Evolutionary conservation across 2,329 filamentous ascomycete genomes (phyloP).

Genomic region (Calycina herbarum): DNA sequence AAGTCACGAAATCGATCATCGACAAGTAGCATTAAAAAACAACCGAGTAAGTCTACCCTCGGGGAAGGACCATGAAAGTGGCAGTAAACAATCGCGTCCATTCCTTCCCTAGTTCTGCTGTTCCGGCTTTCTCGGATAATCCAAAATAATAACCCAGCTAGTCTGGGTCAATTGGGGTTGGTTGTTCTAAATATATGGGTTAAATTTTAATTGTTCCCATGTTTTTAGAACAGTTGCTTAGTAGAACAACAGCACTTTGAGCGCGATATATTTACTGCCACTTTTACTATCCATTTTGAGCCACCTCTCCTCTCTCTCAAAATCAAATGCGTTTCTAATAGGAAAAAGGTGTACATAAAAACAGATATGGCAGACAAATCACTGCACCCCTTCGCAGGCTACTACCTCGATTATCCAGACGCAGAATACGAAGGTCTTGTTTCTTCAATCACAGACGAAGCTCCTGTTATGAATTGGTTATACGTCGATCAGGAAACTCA

Average conservation of each 20-base stretch:
- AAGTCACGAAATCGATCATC: conserved; percentile 46
- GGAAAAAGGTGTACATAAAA: conserved; percentile 48
- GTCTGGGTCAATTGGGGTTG: too few species aligned
- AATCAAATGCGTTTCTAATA: neutral
- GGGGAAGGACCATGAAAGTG: too few species aligned
- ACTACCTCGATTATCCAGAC: conserved; percentile 57
- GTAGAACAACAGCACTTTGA: too few species aligned
- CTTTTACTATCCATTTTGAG: too few species aligned
- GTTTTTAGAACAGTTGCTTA: too few species aligned
- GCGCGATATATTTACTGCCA: too few species aligned
- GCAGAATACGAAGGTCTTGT: conserved; percentile 48
- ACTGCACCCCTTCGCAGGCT: conserved; percentile 53
- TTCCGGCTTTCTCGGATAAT: neutral
- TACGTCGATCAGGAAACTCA: conserved; percentile 60
- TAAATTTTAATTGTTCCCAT: too few species aligned
- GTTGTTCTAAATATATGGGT: too few species aligned
- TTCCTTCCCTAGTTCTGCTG: too few species aligned
- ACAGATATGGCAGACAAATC: conserved; percentile 44
- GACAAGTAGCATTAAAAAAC: conserved; percentile 46
- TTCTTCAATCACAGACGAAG: conserved; percentile 50
- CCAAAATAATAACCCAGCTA: neutral
- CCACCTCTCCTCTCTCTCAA: too few species aligned
- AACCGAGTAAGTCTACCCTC: conserved; percentile 40
- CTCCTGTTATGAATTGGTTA: conserved; percentile 67
- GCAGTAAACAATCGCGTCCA: too few species aligned